These are phyloP conservation scores for Hanseniaspora guilliermondii DNA, from an alignment of 805 yeast genomes.

Conservation along the genomic window DNA sequence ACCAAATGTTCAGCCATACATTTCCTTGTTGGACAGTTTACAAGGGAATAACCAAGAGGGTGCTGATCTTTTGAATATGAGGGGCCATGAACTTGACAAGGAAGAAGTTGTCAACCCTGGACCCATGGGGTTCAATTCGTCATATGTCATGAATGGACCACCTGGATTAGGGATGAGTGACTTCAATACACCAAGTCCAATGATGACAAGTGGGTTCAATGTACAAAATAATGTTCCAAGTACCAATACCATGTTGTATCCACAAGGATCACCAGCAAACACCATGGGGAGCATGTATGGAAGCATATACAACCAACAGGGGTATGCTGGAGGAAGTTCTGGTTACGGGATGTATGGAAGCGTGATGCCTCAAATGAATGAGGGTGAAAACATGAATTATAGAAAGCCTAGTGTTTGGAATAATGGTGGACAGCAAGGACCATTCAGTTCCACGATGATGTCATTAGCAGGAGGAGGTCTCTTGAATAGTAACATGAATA, in stretches of 20 bases:
- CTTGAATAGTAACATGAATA: background rate
- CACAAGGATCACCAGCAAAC: background rate
- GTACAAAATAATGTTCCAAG: background rate
- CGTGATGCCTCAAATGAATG: background rate
- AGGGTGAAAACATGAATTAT: background rate
- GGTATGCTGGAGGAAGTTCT: background rate
- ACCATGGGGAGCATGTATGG: background rate
- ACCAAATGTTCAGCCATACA: slow-evolving; percentile 6
- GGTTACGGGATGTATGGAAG: background rate
- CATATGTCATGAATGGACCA: background rate
- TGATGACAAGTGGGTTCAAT: background rate
- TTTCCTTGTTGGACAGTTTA: background rate
- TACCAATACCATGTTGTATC: background rate
- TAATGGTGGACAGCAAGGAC: background rate
- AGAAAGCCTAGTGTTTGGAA: background rate
- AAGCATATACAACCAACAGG: background rate
- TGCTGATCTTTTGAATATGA: background rate
- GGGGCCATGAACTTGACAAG: background rate
- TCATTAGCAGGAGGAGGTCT: background rate
- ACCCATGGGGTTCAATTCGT: background rate
- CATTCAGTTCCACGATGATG: slow-evolving; percentile 3
- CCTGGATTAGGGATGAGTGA: background rate
- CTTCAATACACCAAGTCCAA: background rate
- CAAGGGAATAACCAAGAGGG: background rate
- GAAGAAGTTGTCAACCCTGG: background rate